Conservation (phyloP, 2,329 filamentous ascomycete species). For the Corniculantispora saksenae region DNA sequence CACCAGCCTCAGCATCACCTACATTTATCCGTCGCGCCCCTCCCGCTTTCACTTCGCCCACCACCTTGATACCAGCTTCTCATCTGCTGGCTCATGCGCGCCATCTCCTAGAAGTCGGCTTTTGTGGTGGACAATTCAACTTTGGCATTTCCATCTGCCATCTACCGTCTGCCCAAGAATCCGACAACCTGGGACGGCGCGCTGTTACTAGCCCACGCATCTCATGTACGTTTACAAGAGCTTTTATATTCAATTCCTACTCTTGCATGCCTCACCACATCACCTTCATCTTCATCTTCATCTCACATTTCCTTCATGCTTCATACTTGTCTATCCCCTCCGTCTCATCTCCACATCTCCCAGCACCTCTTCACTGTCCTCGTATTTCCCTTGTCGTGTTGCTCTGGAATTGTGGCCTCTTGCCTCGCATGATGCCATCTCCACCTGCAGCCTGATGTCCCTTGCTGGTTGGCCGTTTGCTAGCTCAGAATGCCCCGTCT, state of each 20-base stretch:
- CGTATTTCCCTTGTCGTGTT: background rate
- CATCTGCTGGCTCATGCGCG: background rate
- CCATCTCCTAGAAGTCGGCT: background rate
- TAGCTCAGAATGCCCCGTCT: background rate
- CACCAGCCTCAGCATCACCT: background rate
- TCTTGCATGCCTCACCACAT: background rate
- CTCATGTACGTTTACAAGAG: background rate
- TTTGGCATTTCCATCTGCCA: background rate
- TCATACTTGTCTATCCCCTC: background rate
- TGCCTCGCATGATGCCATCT: background rate
- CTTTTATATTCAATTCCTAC: background rate
- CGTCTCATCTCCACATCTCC: background rate
- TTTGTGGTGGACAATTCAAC: background rate
- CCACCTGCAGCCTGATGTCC: slow-evolving; percentile 8
- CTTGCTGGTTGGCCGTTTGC: background rate
- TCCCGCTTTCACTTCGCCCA: background rate
- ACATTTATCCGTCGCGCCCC: background rate
- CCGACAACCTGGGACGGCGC: background rate
- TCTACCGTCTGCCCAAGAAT: background rate
- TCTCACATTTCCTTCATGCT: background rate
- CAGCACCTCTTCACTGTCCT: background rate
- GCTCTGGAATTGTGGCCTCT: background rate
- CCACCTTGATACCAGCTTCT: background rate
- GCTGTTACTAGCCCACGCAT: background rate
- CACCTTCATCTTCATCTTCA: background rate